Evolutionary conservation across 257 asterid genomes (phyloP), one percentile per base, ranked within the genome.

Genomic region (Solanum raphanifolium): DNA sequence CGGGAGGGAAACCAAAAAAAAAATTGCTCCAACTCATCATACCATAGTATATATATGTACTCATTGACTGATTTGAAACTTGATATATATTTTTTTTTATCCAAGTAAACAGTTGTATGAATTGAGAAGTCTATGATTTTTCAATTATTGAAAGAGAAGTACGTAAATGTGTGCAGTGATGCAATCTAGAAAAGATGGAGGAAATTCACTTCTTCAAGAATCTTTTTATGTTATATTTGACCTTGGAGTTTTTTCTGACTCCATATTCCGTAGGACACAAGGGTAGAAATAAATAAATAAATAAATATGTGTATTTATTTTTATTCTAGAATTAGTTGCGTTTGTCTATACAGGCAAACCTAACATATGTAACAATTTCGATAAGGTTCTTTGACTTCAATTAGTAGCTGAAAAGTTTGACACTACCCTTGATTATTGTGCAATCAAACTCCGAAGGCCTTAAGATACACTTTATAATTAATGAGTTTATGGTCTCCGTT

Each of bases 1-100:
- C 0, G 10, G 10, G 6, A 0, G 9, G 10, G 1, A 38, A 38
- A 7, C 41, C 10, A 36, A 36, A 4, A 0, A n/a, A 65, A n/a
- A 46, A 46, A 43, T 65, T 65, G 3, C 13, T 65, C 32, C 72
- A 10, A 25, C 34, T 11, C 32, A n/a, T 65, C 29, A 65, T 65
- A 65, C 32, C 34, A 18, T 65, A 12, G 16, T 43, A 43, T 43
- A 43, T 4, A 43, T 43, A 43, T 4, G 18, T 66, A 55, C 25
- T 55, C 25, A 66, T 66, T 66, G 72, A 65, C 72, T 65, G 7
- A 25, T n/a, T 65, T 65, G 73, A 25, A 25, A 65, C 20, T 25
- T 65, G 34, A 65, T n/a, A 25, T 66, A 8, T 7, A 21, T 60
- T 0, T 36, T 15, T 15, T 5, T 66, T 68, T 5, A 66, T 66